These are phyloP conservation scores for Alternaria conjuncta DNA, from an alignment of 2,329 filamentous ascomycete species.

Conservation along the genomic window DNA sequence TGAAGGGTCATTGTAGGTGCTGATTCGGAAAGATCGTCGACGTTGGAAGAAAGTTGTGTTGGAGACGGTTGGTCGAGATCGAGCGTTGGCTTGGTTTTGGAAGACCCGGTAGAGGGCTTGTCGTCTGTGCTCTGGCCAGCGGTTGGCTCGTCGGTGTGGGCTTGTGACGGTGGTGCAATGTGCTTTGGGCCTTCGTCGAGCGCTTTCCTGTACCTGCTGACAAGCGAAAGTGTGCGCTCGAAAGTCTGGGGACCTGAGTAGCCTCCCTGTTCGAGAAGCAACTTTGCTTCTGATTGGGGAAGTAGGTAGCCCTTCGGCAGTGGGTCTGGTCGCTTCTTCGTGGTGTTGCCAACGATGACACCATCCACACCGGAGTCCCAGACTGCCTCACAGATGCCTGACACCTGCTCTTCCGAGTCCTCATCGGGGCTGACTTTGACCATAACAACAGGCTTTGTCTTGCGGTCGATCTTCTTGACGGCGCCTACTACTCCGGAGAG, in stretches of 20 bases:
- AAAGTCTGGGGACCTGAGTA: slow-evolving; percentile 93
- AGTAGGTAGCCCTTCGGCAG: slow-evolving; percentile 71
- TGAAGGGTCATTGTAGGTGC: slow-evolving; percentile 34
- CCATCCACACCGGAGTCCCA: slow-evolving; percentile 81
- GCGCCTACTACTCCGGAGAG: slow-evolving; percentile 82
- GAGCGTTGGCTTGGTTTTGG: slow-evolving; percentile 24
- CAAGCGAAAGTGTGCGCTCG: slow-evolving; percentile 76
- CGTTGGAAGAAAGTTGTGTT: slow-evolving; percentile 27
- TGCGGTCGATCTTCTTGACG: slow-evolving; percentile 71
- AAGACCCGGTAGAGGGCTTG: slow-evolving; percentile 8
- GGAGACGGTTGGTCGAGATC: slow-evolving; percentile 26
- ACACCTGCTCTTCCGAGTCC: slow-evolving; percentile 81
- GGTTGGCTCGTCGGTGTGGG: slow-evolving; percentile 12
- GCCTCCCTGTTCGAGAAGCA: slow-evolving; percentile 79
- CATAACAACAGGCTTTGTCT: slow-evolving; percentile 82
- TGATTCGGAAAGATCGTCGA: slow-evolving; percentile 40
- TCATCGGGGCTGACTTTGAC: slow-evolving; percentile 98
- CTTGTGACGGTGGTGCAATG: slow-evolving; percentile 10
- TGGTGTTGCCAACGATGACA: slow-evolving; percentile 97
- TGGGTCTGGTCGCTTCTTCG: slow-evolving; percentile 77
- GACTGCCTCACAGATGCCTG: slow-evolving; percentile 76
- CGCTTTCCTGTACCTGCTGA: slow-evolving; percentile 73
- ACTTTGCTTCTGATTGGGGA: slow-evolving; percentile 68
- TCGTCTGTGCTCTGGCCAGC: slow-evolving; percentile 17
- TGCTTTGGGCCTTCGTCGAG: slow-evolving; percentile 54